A percentile compares a stretch with the other conserved stretches of the same genome.
These are phyloP conservation scores for Lactifluus volemus DNA, from an alignment of 768 basidiomycete genomes.

Conservation along the genomic window DNA sequence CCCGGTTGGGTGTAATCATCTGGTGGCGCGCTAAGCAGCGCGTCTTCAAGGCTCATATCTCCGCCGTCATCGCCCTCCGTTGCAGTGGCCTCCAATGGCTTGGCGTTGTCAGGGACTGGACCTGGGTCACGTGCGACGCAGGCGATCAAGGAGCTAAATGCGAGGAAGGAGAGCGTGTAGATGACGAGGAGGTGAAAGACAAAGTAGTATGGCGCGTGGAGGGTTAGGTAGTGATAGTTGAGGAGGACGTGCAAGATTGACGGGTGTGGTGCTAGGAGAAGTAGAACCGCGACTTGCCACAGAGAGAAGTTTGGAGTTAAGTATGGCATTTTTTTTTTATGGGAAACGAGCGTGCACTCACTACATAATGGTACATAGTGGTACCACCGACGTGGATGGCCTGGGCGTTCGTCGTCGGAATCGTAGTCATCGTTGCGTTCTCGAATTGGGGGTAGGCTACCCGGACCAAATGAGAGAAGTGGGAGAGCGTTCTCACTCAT, in stretches of 20 bases:
- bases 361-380: constrained; percentile 16
- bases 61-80: constrained; percentile 23
- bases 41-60: constrained; percentile 45
- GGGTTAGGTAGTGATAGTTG: constrained; percentile 52
- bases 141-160: constrained; percentile 64
- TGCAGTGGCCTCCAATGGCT: constrained; percentile 4
- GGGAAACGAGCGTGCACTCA: not conserved
- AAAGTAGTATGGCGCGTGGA: constrained; percentile 40
- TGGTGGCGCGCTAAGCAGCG: constrained; percentile 40
- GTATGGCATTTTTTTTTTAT: not conserved
- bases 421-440: constrained; percentile 2
- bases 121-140: constrained; percentile 72
- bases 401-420: not conserved
- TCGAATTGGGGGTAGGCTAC: not conserved
- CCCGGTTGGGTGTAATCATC: constrained; percentile 45
- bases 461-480: constrained; percentile 7
- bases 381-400: constrained; percentile 16
- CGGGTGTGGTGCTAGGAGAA: constrained; percentile 67
- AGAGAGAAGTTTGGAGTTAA: not conserved
- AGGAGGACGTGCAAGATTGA: constrained; percentile 61
- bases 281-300: constrained; percentile 36
- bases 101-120: constrained; percentile 30
- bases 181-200: constrained; percentile 46
- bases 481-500: not conserved
- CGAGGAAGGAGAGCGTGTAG: constrained; percentile 60